A percentile compares a stretch with the other conserved stretches of the same genome.
Conservation (phyloP, 169 alveolate genomes). For the Prorocentrum cordatum region DNA sequence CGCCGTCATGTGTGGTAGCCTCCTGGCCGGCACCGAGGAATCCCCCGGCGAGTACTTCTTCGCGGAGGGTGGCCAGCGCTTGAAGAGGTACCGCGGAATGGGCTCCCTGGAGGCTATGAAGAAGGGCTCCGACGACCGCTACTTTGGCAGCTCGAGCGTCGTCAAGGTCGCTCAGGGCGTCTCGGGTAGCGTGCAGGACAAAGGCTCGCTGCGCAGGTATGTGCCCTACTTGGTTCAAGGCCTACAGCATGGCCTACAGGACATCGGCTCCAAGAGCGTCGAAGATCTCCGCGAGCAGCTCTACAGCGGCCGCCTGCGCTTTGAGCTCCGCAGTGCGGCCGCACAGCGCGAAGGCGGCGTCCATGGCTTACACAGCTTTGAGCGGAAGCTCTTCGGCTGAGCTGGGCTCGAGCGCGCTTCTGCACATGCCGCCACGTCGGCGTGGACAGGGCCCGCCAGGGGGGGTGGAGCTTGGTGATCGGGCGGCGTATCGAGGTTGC, state of each 20-base stretch:
- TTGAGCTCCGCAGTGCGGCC: slow-evolving; percentile 74
- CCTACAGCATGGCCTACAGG: slow-evolving; percentile 67
- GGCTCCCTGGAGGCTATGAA: slow-evolving; percentile 75
- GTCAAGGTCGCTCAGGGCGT: slow-evolving; percentile 77
- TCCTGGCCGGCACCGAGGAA: slow-evolving; percentile 84
- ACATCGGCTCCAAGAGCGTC: slow-evolving; percentile 50
- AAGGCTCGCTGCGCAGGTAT: slow-evolving; percentile 80
- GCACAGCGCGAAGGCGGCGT: slow-evolving; percentile 77
- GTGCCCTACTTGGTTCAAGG: slow-evolving; percentile 81
- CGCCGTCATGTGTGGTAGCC: slow-evolving; percentile 65
- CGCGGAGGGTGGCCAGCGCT: slow-evolving; percentile 72
- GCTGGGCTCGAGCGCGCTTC: no score
- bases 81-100: slow-evolving; percentile 78
- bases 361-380: slow-evolving; percentile 72
- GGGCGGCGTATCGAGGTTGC: no score
- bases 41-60: slow-evolving; percentile 89
- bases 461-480: no score
- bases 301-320: slow-evolving; percentile 51
- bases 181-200: slow-evolving; percentile 83
- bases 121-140: slow-evolving; percentile 75
- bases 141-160: slow-evolving; percentile 52
- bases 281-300: slow-evolving; percentile 12
- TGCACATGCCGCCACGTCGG: no score
- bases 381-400: no score
- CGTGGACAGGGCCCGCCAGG: no score